Evolutionary conservation across 306 rosid genomes (phyloP).

Genomic region (Fragaria iinumae): DNA sequence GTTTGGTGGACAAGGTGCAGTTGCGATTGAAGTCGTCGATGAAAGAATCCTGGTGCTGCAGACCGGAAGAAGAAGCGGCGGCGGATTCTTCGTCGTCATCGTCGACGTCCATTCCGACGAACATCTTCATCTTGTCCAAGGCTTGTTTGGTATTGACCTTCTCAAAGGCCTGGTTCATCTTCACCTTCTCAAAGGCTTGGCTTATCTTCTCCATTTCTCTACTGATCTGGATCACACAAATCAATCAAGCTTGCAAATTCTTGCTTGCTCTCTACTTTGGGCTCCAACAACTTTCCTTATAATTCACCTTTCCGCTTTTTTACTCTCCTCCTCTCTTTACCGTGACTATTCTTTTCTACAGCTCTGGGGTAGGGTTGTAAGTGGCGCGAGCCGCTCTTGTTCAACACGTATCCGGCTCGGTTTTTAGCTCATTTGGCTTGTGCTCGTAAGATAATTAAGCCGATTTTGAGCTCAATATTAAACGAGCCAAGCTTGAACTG

Average conservation of each 20-base stretch:
- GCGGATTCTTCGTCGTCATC: conserved; percentile 25
- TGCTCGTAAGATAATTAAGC: too few species aligned
- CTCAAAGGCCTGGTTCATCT: not conserved
- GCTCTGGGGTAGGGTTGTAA: too few species aligned
- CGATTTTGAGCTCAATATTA: too few species aligned
- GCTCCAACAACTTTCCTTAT: too few species aligned
- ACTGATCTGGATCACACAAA: not conserved
- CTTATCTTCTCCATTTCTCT: not conserved
- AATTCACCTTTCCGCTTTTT: too few species aligned
- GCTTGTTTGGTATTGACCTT: conserved; percentile 86
- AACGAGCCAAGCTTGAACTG: too few species aligned
- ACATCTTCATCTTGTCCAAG: conserved; percentile 70
- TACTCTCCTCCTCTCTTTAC: too few species aligned
- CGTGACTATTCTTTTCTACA: too few species aligned
- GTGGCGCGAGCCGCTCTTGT: too few species aligned
- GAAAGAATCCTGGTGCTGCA: conserved; percentile 46
- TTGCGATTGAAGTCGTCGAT: conserved; percentile 83
- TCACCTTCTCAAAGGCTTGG: conserved; percentile 26
- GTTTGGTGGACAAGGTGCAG: conserved; percentile 79
- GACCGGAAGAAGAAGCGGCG: conserved; percentile 24
- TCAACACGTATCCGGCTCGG: too few species aligned
- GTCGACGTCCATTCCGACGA: conserved; percentile 82
- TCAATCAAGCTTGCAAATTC: not conserved
- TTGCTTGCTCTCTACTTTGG: not conserved
- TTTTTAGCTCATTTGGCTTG: too few species aligned